Evolutionary conservation across 495 filamentous ascomycete species (phyloP).

Genomic region (Podospora conica): DNA sequence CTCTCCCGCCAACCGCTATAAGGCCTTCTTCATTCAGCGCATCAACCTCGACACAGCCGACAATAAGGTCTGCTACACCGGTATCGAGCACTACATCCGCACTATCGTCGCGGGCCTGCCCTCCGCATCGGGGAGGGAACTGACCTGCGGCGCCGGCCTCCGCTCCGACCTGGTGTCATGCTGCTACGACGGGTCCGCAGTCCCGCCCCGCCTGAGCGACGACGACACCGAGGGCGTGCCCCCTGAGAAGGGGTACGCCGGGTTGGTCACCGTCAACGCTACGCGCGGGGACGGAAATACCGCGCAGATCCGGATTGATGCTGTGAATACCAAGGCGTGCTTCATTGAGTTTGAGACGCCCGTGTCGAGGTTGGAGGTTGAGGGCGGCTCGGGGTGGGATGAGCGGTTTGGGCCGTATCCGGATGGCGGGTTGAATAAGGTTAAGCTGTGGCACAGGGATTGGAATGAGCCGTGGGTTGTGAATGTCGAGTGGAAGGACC

Average conservation of each 20-base stretch:
- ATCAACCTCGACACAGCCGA: slow-evolving; percentile 69
- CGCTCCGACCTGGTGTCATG: slow-evolving; percentile 53
- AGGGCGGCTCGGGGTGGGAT: slow-evolving; percentile 43
- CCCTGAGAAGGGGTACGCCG: slow-evolving; percentile 11
- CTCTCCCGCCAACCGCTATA: slow-evolving; percentile 68
- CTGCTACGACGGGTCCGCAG: slow-evolving; percentile 55
- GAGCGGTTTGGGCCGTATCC: slow-evolving; percentile 69
- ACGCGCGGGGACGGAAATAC: slow-evolving; percentile 18
- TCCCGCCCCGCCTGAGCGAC: slow-evolving; percentile 52
- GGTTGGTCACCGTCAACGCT: slow-evolving; percentile 22
- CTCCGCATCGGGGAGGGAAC: slow-evolving; percentile 55
- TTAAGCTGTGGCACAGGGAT: slow-evolving; percentile 51
- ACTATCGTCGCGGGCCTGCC: slow-evolving; percentile 62
- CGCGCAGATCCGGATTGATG: slow-evolving; percentile 23
- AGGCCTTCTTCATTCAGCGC: slow-evolving; percentile 78
- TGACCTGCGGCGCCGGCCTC: slow-evolving; percentile 39
- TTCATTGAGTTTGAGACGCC: slow-evolving; percentile 28
- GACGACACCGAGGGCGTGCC: slow-evolving; percentile 22
- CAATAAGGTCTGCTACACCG: slow-evolving; percentile 63
- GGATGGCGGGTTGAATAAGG: slow-evolving; percentile 32
- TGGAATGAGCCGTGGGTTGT: slow-evolving; percentile 74
- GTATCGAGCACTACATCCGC: slow-evolving; percentile 64
- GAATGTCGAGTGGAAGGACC: slow-evolving; percentile 59
- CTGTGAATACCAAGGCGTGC: slow-evolving; percentile 31
- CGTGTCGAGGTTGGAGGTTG: slow-evolving; percentile 21